Percentiles rank a stretch among this genome's conserved stretches.
Conservation (phyloP, 176 grass and related monocot species). For the Phoenix dactylifera region DNA sequence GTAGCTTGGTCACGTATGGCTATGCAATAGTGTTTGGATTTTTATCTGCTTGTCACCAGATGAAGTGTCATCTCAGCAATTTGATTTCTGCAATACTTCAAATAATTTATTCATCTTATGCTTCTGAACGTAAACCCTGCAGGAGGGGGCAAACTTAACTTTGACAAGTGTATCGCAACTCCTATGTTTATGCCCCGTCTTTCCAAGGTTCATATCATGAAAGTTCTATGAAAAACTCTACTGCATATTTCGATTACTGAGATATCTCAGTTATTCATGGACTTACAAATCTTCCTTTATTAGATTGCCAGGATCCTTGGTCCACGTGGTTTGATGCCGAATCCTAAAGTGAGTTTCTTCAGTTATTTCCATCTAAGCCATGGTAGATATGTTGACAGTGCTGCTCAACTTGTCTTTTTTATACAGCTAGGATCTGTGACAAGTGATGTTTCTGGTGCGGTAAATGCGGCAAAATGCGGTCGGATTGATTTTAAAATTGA, state of each 20-base stretch:
- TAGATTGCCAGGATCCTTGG: slow-evolving; percentile 93
- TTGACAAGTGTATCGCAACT: slow-evolving; percentile 96
- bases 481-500: slow-evolving; percentile 96
- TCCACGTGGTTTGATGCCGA: slow-evolving; percentile 96
- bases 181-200: slow-evolving; percentile 97
- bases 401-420: slow-evolving; percentile 12
- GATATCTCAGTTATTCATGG: too few species aligned
- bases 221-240: background rate
- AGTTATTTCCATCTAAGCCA: slow-evolving; percentile 7
- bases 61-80: too few species aligned
- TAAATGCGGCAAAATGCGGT: slow-evolving; percentile 82
- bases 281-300: slow-evolving; percentile 16
- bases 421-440: slow-evolving; percentile 88
- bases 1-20: too few species aligned
- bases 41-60: too few species aligned
- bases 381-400: slow-evolving; percentile 14
- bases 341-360: slow-evolving; percentile 73
- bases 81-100: too few species aligned
- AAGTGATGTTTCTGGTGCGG: slow-evolving; percentile 77
- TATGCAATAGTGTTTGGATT: too few species aligned
- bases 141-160: slow-evolving; percentile 90
- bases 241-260: slow-evolving; percentile 7
- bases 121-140: slow-evolving; percentile 2
- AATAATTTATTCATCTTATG: too few species aligned
- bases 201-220: slow-evolving; percentile 64